Conservation (phyloP, 306 rosid species). For the Begonia loranthoides region DNA sequence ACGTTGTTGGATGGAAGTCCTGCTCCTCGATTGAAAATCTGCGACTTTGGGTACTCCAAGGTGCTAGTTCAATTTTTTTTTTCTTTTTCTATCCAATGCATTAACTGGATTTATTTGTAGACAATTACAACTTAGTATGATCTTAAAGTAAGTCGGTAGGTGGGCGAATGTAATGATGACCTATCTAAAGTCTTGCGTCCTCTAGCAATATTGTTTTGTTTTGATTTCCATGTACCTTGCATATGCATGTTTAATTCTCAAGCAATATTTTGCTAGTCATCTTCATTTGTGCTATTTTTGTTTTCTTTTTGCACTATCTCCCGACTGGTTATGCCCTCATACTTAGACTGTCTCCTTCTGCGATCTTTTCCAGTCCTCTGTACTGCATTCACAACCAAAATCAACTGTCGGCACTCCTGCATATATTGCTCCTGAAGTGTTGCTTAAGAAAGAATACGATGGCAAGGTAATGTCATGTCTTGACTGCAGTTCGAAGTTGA, state of each 20-base stretch:
- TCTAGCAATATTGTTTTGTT: too few relatives aligned
- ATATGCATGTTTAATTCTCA: background rate
- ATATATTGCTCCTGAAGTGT: conserved; percentile 91
- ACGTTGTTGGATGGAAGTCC: conserved; percentile 90
- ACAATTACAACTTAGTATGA: too few relatives aligned
- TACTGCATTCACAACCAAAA: conserved; percentile 92
- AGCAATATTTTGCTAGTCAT: background rate
- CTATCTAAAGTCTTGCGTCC: too few relatives aligned
- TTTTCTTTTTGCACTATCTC: background rate
- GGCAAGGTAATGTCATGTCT: conserved; percentile 56
- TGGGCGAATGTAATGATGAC: too few relatives aligned
- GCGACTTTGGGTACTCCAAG: conserved; percentile 96
- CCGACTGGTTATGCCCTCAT: conserved; percentile 9
- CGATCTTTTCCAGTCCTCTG: conserved; percentile 52
- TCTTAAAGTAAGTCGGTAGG: too few relatives aligned
- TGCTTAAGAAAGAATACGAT: conserved; percentile 92
- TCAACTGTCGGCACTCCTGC: conserved; percentile 98
- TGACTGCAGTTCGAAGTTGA: background rate
- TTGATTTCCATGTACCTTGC: too few relatives aligned
- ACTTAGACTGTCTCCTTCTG: conserved; percentile 11
- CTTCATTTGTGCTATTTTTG: background rate
- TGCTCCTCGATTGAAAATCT: conserved; percentile 87
- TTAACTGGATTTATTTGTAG: too few relatives aligned
- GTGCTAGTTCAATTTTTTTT: conserved; percentile 17
- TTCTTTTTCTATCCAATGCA: background rate